A percentile compares a stretch with the other conserved stretches of the same genome.
Evolutionary conservation across 1,284 basidiomycete genomes (phyloP).

Genomic region (Marasmius sp.): DNA sequence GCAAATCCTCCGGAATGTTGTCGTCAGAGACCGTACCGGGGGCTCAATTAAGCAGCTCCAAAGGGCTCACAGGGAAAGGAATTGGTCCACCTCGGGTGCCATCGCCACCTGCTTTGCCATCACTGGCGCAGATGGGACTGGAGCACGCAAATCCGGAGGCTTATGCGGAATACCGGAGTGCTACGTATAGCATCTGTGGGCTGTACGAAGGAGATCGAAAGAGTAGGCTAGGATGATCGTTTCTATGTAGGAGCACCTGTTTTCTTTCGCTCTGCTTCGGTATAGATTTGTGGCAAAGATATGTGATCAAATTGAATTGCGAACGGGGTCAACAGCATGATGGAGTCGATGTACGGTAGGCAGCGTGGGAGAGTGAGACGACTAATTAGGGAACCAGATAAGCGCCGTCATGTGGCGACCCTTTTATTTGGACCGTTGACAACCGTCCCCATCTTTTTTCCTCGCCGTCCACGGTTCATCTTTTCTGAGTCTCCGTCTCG

Average conservation of each 20-base stretch:
- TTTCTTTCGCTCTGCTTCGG: slow-evolving; percentile 1
- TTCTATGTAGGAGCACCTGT: neutral
- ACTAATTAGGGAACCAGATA: neutral
- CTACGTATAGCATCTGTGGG: slow-evolving; percentile 79
- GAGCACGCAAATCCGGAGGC: slow-evolving; percentile 59
- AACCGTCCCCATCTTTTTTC: neutral
- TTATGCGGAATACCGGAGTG: slow-evolving; percentile 68
- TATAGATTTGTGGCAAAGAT: neutral
- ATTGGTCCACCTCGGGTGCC: slow-evolving; percentile 74
- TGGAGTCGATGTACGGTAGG: too few relatives aligned
- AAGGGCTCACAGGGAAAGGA: slow-evolving; percentile 24
- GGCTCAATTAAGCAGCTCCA: slow-evolving; percentile 13
- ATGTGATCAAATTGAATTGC: too few relatives aligned
- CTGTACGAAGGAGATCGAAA: slow-evolving; percentile 66
- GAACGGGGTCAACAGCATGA: too few relatives aligned
- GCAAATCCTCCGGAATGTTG: slow-evolving; percentile 31
- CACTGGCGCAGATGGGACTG: slow-evolving; percentile 74
- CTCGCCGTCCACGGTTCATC: neutral
- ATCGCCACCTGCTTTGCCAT: slow-evolving; percentile 72
- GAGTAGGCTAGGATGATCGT: slow-evolving; percentile 38
- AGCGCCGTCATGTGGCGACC: neutral
- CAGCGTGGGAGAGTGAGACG: neutral
- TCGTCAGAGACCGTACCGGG: slow-evolving; percentile 14
- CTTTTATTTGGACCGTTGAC: neutral
- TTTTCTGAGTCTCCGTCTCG: slow-evolving; percentile 11